Conservation (phyloP, 1,139 yeast genomes). For the Lodderomyces orthopsilosis region DNA sequence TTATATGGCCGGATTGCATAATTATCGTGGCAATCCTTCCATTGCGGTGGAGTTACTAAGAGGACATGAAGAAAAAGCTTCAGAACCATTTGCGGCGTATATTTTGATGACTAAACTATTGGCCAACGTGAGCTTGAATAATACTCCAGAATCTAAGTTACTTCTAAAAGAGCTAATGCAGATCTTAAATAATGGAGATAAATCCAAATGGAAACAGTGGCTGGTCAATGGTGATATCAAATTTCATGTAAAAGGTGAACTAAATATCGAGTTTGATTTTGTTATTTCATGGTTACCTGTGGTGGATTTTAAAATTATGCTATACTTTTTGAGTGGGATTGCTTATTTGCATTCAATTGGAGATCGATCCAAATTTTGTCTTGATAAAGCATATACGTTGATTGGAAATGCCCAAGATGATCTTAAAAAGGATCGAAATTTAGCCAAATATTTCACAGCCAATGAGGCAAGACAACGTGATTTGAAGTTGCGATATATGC, state of each 20-base stretch:
- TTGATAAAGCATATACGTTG: constrained; percentile 32
- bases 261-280: constrained; percentile 10
- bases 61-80: constrained; percentile 23
- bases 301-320: constrained; percentile 39
- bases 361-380: constrained; percentile 29
- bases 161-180: background rate
- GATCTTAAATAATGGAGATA: background rate
- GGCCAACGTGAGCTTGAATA: constrained; percentile 24
- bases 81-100: constrained; percentile 20
- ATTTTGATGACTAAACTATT: constrained; percentile 21
- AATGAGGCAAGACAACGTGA: constrained; percentile 12
- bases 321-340: constrained; percentile 43
- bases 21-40: constrained; percentile 30
- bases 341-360: constrained; percentile 27
- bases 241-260: constrained; percentile 1
- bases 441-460: background rate
- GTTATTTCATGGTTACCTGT: constrained; percentile 38
- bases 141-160: constrained; percentile 7
- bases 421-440: constrained; percentile 13
- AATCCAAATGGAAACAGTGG: constrained; percentile 8
- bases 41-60: constrained; percentile 3
- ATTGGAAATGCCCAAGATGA: constrained; percentile 16
- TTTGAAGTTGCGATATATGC: constrained; percentile 23
- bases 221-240: constrained; percentile 1
- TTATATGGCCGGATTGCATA: constrained; percentile 16